phyloP scores from a whole-genome alignment of 345 rosid species.

The Populus pruinosa region DNA sequence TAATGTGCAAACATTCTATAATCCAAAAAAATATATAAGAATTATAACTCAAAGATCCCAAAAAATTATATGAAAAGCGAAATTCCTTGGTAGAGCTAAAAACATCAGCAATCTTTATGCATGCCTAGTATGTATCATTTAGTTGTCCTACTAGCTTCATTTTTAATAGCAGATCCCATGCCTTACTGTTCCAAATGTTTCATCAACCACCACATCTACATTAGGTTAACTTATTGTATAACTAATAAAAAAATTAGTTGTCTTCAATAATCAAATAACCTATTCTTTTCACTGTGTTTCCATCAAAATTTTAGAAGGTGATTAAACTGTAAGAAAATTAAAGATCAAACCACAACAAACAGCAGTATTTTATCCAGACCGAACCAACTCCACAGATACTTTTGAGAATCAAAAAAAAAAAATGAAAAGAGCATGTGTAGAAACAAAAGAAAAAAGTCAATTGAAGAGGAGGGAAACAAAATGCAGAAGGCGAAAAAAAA shows the following conservation, averaged over 20 bases:
- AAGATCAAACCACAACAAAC: neutral
- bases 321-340: neutral
- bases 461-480: neutral
- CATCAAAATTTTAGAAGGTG: neutral
- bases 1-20: neutral
- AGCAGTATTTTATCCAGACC: neutral
- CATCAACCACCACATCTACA: constrained; percentile 7
- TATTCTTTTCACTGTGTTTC: neutral
- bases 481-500: too few relatives aligned
- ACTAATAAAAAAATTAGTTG: neutral
- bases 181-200: neutral
- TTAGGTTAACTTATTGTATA: neutral
- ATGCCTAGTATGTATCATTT: neutral
- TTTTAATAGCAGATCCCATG: neutral
- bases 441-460: neutral
- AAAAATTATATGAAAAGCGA: neutral
- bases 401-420: neutral
- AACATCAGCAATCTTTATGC: neutral
- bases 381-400: neutral
- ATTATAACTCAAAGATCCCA: neutral
- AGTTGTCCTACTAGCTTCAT: neutral
- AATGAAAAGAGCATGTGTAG: neutral
- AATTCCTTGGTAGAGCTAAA: neutral
- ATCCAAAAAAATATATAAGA: neutral
- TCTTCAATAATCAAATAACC: neutral